These are phyloP conservation scores for Heritiera littoralis DNA, from an alignment of 345 rosid species.

Conservation along the genomic window DNA sequence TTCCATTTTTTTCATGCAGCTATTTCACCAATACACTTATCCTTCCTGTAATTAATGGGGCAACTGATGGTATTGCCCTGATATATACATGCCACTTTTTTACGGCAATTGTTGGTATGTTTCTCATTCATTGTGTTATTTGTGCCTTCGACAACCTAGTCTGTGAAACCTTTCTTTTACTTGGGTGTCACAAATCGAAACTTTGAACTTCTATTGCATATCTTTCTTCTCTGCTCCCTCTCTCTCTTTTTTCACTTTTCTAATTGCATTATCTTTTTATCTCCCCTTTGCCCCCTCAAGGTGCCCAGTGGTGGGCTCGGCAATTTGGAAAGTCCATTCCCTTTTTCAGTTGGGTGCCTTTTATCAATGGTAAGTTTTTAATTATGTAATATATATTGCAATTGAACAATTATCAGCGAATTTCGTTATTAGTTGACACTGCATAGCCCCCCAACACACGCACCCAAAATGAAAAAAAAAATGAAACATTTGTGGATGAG, in stretches of 20 bases:
- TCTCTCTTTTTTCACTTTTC: constrained; percentile 4
- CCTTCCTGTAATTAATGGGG: constrained; percentile 94
- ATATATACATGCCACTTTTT: constrained; percentile 74
- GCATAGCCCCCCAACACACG: background rate
- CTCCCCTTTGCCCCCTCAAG: constrained; percentile 36
- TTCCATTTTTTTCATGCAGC: constrained; percentile 43
- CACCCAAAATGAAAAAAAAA: no score
- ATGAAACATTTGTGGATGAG: background rate
- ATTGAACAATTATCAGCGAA: background rate
- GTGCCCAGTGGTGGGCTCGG: constrained; percentile 96
- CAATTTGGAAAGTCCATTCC: constrained; percentile 66
- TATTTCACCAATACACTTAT: constrained; percentile 87
- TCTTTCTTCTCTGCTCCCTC: background rate
- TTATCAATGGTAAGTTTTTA: constrained; percentile 54
- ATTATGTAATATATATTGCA: no score
- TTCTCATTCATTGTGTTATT: constrained; percentile 19
- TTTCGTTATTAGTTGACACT: background rate
- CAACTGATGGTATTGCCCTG: constrained; percentile 94
- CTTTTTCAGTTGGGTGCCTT: constrained; percentile 78
- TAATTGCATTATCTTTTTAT: constrained; percentile 13
- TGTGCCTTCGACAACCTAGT: background rate
- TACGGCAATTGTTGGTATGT: constrained; percentile 84
- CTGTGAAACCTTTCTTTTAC: constrained; percentile 11
- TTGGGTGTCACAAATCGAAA: background rate
- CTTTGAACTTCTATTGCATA: background rate